phyloP scores from a whole-genome alignment of 2,329 filamentous ascomycete species.

The Alternaria sp. region DNA sequence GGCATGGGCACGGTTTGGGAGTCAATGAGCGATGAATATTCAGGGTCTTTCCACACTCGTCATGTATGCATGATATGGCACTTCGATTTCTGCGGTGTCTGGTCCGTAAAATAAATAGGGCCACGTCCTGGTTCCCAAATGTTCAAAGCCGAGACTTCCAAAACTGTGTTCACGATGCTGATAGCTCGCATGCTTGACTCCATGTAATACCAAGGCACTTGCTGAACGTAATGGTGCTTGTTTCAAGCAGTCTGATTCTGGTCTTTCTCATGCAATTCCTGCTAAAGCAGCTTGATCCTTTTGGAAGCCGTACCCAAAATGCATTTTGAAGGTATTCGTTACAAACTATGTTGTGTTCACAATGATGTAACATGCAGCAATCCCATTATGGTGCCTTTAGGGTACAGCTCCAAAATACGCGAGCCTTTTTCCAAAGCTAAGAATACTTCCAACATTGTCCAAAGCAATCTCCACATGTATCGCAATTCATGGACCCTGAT shows the following conservation, averaged over 20 bases:
- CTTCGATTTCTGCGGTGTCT: constrained; percentile 50
- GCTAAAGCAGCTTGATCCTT: neutral
- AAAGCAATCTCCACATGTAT: constrained; percentile 1
- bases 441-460: neutral
- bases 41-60: constrained; percentile 48
- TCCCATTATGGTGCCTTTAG: neutral
- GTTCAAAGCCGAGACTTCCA: constrained; percentile 17
- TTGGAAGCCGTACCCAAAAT: neutral
- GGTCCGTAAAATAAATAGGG: constrained; percentile 47
- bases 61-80: constrained; percentile 50
- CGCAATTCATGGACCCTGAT: neutral
- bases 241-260: no score
- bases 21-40: constrained; percentile 53
- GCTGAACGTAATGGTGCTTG: neutral
- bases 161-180: constrained; percentile 10
- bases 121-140: constrained; percentile 45
- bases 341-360: neutral
- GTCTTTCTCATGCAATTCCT: neutral
- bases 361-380: neutral
- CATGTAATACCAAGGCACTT: neutral
- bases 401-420: neutral
- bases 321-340: neutral
- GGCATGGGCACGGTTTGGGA: constrained; percentile 50
- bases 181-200: neutral
- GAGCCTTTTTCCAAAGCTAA: neutral